Base-by-base conservation (phyloP, 2,329 filamentous ascomycete genomes). In the Clonostachys chloroleuca region DNA sequence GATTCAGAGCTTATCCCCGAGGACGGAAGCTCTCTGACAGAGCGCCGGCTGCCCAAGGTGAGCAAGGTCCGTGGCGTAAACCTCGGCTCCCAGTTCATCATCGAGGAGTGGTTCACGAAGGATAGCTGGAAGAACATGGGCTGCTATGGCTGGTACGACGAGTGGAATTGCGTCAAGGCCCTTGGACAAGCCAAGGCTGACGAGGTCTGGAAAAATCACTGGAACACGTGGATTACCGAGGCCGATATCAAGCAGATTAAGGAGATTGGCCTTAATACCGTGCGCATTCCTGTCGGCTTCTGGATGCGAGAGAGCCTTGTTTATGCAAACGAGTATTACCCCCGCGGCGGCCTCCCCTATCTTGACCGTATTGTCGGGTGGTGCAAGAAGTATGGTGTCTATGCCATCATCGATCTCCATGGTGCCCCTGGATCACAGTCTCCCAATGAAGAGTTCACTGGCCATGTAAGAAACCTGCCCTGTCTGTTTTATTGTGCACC, bases 251-350 rank as follows among this genome's bases (percentile, higher is more conserved):
- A 68, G 18, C 58, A 72, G 51, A 80, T 81, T 62, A 56, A 62
- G 14, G 64, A 59, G 39, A 72, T 69, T 40, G 74, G 75, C 1
- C 59, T 81, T 34, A 80, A 81, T 55, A 74, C 76, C 1, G 65
- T 81, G 42, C 68, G 76, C 8, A 70, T 81, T 20, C 76, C 77
- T 0, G 61, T 81, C 6, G 78, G 77, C 12, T 81, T 77, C 59
- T 81, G 77, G 77, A 62, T 79, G 35, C 63, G 72, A 40, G 74
- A 79, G 55, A 66, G 67, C 36, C 58, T 77, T 3, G 73, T 81
- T 12, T 65, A 75, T 47, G 45, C 41, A 12, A 43, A 42, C 24
- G 42, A 45, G 20, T 10, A n/a, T 13, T 44, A 20, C 39, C 46
- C 46, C 4, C 36, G 73, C 74, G 42, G 42, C 2, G 42, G 42